Conservation (phyloP, 129 eudicot species). For the Mikania micrantha region DNA sequence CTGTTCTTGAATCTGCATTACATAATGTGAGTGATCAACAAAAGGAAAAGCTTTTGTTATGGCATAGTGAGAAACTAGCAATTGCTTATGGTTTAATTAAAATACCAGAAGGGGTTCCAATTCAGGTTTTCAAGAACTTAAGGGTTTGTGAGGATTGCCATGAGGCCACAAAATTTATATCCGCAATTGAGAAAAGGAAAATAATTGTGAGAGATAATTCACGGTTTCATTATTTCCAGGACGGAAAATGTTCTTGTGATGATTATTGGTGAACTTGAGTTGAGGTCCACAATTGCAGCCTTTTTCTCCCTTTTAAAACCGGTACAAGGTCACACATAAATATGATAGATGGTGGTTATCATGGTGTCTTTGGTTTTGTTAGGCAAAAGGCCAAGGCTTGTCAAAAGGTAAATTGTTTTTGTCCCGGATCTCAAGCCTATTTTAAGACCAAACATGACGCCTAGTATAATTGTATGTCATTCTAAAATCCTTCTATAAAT, state of each 20-base stretch:
- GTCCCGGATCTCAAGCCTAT: too few species aligned
- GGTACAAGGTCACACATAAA: too few species aligned
- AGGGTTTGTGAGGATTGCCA: conserved; percentile 88
- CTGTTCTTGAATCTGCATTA: conserved; percentile 62
- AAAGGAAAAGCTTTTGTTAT: conserved; percentile 53
- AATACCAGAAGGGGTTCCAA: conserved; percentile 40
- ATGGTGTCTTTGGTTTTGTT: conserved; percentile 90
- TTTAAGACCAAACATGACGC: too few species aligned
- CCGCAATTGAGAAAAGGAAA: conserved; percentile 62
- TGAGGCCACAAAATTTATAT: conserved; percentile 54
- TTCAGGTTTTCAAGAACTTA: conserved; percentile 63
- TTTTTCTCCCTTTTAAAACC: too few species aligned
- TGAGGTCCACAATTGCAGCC: conserved; percentile 2
- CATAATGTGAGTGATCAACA: conserved; percentile 66
- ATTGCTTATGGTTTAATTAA: conserved; percentile 68
- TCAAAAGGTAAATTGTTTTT: conserved; percentile 53
- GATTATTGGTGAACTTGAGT: conserved; percentile 77
- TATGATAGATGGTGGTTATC: conserved; percentile 83
- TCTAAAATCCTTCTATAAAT: too few species aligned
- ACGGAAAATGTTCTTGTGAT: conserved; percentile 73
- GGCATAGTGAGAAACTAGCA: conserved; percentile 90
- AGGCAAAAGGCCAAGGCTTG: conserved; percentile 82
- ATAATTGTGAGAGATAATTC: conserved; percentile 74
- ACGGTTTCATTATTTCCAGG: conserved; percentile 68
- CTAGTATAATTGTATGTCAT: too few species aligned